Conservation (phyloP, 345 rosid genomes). For the Aurinia saxatilis region DNA sequence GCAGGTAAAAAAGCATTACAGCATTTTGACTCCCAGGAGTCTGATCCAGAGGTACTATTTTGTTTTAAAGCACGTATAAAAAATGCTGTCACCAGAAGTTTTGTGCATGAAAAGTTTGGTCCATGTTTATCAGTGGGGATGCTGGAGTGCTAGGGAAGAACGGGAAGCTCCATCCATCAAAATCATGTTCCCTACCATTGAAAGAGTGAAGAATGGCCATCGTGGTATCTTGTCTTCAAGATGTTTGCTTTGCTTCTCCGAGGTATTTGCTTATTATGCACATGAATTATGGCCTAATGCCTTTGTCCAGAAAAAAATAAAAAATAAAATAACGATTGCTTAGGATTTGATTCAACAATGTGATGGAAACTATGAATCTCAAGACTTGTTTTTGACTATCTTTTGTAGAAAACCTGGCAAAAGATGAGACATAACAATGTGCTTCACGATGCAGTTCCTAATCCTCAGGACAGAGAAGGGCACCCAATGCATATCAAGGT, state of each 20-base stretch:
- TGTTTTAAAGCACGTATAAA: slow-evolving; percentile 2
- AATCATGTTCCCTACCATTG: slow-evolving; percentile 78
- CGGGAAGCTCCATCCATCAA: slow-evolving; percentile 59
- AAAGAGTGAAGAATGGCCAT: slow-evolving; percentile 60
- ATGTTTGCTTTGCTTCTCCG: slow-evolving; percentile 79
- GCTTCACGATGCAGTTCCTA: slow-evolving; percentile 77
- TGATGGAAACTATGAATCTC: not conserved
- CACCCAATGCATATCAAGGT: slow-evolving; percentile 86
- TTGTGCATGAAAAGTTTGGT: not conserved
- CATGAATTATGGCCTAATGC: not conserved
- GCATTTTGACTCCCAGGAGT: slow-evolving; percentile 69
- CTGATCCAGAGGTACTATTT: slow-evolving; percentile 85
- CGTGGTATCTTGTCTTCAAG: slow-evolving; percentile 60
- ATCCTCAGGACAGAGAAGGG: slow-evolving; percentile 60
- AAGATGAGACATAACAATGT: slow-evolving; percentile 46
- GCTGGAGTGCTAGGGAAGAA: slow-evolving; percentile 89
- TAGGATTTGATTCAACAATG: not conserved
- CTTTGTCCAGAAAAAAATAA: not conserved
- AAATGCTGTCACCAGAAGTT: not conserved
- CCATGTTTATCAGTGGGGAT: slow-evolving; percentile 65
- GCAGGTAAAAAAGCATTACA: slow-evolving; percentile 59
- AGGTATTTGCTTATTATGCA: slow-evolving; percentile 38
- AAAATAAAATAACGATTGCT: not conserved
- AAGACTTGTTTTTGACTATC: not conserved
- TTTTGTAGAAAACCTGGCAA: slow-evolving; percentile 84